Evolutionary conservation across 1,284 basidiomycete genomes (phyloP), one percentile per base, ranked within the genome.

Genomic region (Gymnopus androsaceus): DNA sequence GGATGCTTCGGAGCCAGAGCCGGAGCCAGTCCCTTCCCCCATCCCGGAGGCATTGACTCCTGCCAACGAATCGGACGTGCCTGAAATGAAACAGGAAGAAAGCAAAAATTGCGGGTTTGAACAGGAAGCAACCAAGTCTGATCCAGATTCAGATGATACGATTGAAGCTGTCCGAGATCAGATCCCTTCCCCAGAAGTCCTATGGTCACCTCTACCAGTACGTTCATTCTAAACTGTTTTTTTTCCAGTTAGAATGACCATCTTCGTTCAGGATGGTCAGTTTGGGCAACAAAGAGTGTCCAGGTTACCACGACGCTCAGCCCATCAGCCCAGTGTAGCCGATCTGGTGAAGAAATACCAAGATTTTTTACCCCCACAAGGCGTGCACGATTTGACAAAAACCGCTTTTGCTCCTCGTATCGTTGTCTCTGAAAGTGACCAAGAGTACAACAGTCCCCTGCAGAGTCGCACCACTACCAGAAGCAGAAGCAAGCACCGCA

Each of bases 341-440:
- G 91, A 95, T 58, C 75, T 96, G 19, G 90, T 95, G 15, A 88
- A 84, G 63, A 88, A 87, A 49, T 95, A 95, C 66, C 86, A 90
- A 66, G 85, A 90, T 56, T 87, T 82, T 57, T 70, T 91, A 5
- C 88, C 88, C 42, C 74, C 85, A n/a, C 82, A 83, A 54, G 85
- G 86, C 4, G 79, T 89, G 5, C 81, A 85, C 56, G 87, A 89
- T 52, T 75, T 90, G 19, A 79, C 84, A 1, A 84, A 78, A 67
- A 87, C 85, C 3, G 87, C 88, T 6, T 72, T 90, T 48, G 69
- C 84, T 34, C 84, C 87, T 33, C 75, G 72, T 25, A 69, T 76
- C 8, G 70, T 79, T 17, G 73, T 82, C 46, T 87, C 85, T 7
- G 89, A 90, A 67, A 89, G 87, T 59, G 88, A 90, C 52, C 85